phyloP scores from a whole-genome alignment of 306 rosid species.

The Psophocarpus tetragonolobus region DNA sequence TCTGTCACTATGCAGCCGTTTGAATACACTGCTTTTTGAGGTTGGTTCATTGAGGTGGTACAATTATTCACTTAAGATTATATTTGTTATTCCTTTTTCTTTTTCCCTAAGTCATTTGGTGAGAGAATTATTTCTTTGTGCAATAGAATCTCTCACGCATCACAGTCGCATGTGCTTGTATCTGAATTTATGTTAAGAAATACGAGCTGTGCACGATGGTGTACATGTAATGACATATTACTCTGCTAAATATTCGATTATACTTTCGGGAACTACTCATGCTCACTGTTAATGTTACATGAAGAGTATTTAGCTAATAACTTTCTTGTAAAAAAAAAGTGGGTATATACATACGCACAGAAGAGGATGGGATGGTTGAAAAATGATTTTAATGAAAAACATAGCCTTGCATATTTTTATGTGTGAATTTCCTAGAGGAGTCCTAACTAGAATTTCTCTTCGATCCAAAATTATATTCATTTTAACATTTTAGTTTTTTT shows the following conservation, averaged over 20 bases:
- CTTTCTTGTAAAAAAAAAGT: too few relatives aligned
- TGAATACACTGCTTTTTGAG: conserved; percentile 29
- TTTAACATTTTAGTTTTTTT: too few relatives aligned
- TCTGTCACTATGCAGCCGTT: conserved; percentile 7
- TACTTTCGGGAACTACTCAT: neutral
- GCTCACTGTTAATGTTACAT: neutral
- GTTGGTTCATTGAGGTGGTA: conserved; percentile 13
- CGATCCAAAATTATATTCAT: too few relatives aligned
- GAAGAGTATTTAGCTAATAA: too few relatives aligned
- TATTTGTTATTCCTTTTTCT: too few relatives aligned
- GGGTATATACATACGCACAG: too few relatives aligned
- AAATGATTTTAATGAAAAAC: too few relatives aligned
- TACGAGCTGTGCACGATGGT: neutral
- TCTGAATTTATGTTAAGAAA: neutral
- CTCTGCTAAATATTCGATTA: neutral
- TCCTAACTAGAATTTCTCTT: too few relatives aligned
- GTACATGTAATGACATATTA: neutral
- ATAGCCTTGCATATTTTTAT: too few relatives aligned
- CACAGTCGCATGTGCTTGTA: neutral
- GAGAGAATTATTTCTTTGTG: neutral
- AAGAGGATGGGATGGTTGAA: too few relatives aligned
- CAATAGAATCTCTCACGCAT: neutral
- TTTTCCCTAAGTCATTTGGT: neutral
- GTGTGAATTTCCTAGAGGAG: too few relatives aligned
- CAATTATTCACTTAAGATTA: conserved; percentile 16